A percentile compares a stretch with the other conserved stretches of the same genome.
These are phyloP conservation scores for Fusarium anguioides DNA, from an alignment of 2,329 filamentous ascomycete species.

Conservation along the genomic window DNA sequence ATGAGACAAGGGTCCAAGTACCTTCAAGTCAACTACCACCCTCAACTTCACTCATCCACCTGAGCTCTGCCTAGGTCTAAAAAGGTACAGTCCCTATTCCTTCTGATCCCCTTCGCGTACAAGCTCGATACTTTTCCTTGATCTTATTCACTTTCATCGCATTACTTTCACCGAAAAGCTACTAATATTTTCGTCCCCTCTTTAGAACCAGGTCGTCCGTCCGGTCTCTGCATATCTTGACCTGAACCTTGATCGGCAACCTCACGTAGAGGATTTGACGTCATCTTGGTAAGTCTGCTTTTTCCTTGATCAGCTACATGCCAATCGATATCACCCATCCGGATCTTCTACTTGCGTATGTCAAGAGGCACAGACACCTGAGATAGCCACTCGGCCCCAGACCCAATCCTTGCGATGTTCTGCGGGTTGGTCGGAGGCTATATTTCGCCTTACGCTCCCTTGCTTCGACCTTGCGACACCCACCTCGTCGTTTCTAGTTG, in stretches of 20 bases:
- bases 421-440: not conserved
- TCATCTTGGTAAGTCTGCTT: conserved; percentile 42
- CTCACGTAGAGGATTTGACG: conserved; percentile 38
- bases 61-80: conserved; percentile 10
- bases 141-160: conserved; percentile 2
- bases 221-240: conserved; percentile 9
- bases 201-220: conserved; percentile 9
- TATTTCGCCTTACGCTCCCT: not conserved
- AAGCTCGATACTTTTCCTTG: not conserved
- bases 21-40: conserved; percentile 20
- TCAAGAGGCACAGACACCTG: conserved; percentile 11
- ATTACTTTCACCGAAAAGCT: not conserved
- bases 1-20: conserved; percentile 25
- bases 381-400: conserved; percentile 1
- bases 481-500: conserved; percentile 7
- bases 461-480: not conserved
- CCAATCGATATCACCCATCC: conserved; percentile 26
- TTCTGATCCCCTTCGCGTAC: conserved; percentile 10
- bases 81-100: conserved; percentile 18
- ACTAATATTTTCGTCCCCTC: conserved; percentile 1
- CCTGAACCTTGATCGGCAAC: conserved; percentile 1
- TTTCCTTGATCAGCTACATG: conserved; percentile 29
- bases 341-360: conserved; percentile 12
- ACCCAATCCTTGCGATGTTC: conserved; percentile 5
- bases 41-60: conserved; percentile 29